Evolutionary conservation across 768 basidiomycete species (phyloP).

Genomic region (Agaricus blazei): DNA sequence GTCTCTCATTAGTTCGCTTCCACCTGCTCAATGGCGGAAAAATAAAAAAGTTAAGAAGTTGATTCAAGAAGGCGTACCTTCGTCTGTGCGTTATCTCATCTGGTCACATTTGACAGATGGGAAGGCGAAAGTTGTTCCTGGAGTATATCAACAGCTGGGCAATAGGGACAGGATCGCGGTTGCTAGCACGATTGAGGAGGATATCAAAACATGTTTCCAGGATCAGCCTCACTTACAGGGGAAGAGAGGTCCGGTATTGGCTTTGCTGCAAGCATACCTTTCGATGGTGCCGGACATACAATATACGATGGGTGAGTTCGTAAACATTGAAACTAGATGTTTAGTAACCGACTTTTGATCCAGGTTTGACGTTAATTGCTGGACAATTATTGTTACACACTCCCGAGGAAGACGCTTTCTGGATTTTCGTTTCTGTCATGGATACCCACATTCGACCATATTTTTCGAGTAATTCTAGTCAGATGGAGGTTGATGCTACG

Average conservation of each 20-base stretch:
- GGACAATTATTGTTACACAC: slow-evolving; percentile 70
- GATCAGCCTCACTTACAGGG: slow-evolving; percentile 56
- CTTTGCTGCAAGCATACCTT: slow-evolving; percentile 67
- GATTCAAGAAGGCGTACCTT: slow-evolving; percentile 73
- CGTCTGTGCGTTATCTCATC: slow-evolving; percentile 78
- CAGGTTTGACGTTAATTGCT: slow-evolving; percentile 66
- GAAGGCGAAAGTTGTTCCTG: slow-evolving; percentile 62
- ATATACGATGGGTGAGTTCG: slow-evolving; percentile 53
- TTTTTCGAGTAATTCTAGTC: slow-evolving; percentile 54
- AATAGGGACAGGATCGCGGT: slow-evolving; percentile 43
- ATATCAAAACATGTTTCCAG: slow-evolving; percentile 48
- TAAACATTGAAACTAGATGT: background rate
- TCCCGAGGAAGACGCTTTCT: slow-evolving; percentile 87
- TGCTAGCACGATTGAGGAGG: slow-evolving; percentile 49
- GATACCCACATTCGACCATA: slow-evolving; percentile 77
- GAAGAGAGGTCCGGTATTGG: slow-evolving; percentile 49
- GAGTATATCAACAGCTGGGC: slow-evolving; percentile 10
- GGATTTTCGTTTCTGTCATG: slow-evolving; percentile 87
- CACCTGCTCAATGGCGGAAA: slow-evolving; percentile 63
- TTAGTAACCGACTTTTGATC: background rate
- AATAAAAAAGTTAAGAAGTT: slow-evolving; percentile 76
- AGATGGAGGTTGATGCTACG: slow-evolving; percentile 73
- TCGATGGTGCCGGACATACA: slow-evolving; percentile 82
- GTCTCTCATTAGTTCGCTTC: slow-evolving; percentile 47
- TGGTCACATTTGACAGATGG: slow-evolving; percentile 81